A percentile compares a stretch with the other conserved stretches of the same genome.
Conservation (phyloP, 176 grass and related monocot species). For the Carex cristatella region DNA sequence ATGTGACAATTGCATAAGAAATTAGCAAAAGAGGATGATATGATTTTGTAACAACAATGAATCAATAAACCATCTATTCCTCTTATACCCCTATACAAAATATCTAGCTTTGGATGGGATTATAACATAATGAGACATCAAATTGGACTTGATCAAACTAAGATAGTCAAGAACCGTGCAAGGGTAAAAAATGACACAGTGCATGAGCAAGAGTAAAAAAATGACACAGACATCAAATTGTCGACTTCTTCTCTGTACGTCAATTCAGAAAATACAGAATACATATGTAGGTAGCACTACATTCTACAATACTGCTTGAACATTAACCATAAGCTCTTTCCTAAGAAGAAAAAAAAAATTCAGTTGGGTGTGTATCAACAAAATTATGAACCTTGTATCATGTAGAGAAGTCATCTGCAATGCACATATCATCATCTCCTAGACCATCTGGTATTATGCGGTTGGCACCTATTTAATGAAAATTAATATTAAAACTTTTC, state of each 20-base stretch:
- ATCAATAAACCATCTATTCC: not conserved
- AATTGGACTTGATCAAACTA: not conserved
- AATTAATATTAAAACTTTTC: not conserved
- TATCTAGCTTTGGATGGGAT: not conserved
- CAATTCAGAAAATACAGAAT: no score
- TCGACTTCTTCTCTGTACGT: no score
- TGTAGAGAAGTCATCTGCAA: constrained; percentile 82
- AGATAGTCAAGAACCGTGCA: no score
- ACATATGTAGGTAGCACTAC: no score
- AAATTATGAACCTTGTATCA: constrained; percentile 38
- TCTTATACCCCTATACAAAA: not conserved
- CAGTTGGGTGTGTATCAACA: not conserved
- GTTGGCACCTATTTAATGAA: constrained; percentile 51
- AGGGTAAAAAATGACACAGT: no score
- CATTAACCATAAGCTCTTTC: constrained; percentile 39
- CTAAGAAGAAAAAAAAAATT: constrained; percentile 31
- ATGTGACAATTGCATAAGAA: not conserved
- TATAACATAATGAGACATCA: not conserved
- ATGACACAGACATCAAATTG: no score
- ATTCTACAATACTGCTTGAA: no score
- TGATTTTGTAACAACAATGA: not conserved
- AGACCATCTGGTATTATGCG: constrained; percentile 59
- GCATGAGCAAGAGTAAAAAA: no score
- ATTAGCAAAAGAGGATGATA: not conserved
- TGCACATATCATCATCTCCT: constrained; percentile 84